A percentile compares a stretch with the other conserved stretches of the same genome.
These are phyloP conservation scores for Chalaropsis ovoidea DNA, from an alignment of 2,329 filamentous ascomycete species.

Conservation along the genomic window DNA sequence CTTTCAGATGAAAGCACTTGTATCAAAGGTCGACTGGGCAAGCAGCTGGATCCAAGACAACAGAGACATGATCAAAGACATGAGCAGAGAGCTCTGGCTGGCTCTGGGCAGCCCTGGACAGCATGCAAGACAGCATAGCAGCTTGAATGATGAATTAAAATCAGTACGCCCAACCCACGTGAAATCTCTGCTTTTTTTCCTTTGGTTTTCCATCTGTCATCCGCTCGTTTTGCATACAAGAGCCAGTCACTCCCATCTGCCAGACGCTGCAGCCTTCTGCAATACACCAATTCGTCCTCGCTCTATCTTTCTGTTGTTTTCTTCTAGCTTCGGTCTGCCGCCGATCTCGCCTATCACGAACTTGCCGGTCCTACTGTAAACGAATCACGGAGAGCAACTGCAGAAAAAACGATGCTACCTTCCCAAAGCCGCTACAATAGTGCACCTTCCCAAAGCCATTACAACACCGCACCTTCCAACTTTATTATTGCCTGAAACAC, in stretches of 20 bases:
- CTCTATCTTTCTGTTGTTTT: neutral
- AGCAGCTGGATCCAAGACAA: neutral
- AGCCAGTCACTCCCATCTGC: too few species aligned
- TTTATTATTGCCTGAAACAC: conserved; percentile 4
- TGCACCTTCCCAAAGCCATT: conserved; percentile 9
- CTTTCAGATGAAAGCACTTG: neutral
- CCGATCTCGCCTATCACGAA: neutral
- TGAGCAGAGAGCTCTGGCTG: neutral
- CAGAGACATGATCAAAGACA: neutral
- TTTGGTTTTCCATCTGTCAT: too few species aligned
- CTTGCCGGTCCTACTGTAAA: neutral
- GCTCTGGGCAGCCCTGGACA: neutral
- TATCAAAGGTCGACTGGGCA: neutral
- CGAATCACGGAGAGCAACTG: neutral
- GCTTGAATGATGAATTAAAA: too few species aligned
- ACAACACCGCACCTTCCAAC: conserved; percentile 10
- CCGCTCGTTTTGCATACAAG: too few species aligned
- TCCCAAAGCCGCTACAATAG: neutral
- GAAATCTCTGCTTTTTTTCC: too few species aligned
- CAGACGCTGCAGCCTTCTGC: too few species aligned
- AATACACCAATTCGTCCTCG: neutral
- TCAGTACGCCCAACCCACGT: too few species aligned
- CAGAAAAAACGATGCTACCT: conserved; percentile 4
- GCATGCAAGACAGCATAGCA: neutral
- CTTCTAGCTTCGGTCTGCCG: neutral